Percentiles rank a stretch among this genome's conserved stretches.
Evolutionary conservation across 83 land plant species (phyloP).

Genomic region (Picea abies): DNA sequence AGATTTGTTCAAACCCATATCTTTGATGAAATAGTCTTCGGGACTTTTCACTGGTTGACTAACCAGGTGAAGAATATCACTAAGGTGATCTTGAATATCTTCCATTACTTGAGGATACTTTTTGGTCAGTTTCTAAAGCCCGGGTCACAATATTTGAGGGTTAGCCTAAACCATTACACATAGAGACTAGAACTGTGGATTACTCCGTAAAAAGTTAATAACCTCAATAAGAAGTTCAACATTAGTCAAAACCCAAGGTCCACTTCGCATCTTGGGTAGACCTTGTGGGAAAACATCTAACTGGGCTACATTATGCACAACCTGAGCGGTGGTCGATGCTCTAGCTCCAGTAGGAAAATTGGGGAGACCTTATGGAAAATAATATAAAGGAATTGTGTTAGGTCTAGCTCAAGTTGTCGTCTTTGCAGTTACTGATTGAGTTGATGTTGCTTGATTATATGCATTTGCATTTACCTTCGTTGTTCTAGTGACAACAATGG

Average conservation of each 20-base stretch:
- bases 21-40: constrained; percentile 59
- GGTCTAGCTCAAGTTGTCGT: constrained; percentile 58
- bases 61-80: constrained; percentile 72
- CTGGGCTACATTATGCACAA: too few relatives aligned
- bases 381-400: constrained; percentile 81
- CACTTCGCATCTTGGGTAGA: constrained; percentile 26
- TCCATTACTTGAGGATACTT: constrained; percentile 73
- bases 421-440: constrained; percentile 24
- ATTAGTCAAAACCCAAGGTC: constrained; percentile 56
- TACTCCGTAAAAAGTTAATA: constrained; percentile 83
- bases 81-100: constrained; percentile 70
- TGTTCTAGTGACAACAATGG: not conserved
- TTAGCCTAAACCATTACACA: constrained; percentile 40
- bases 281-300: not conserved
- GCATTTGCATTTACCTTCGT: constrained; percentile 34
- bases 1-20: constrained; percentile 37
- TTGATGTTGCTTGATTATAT: constrained; percentile 81
- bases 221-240: constrained; percentile 16
- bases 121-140: constrained; percentile 80
- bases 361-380: constrained; percentile 77
- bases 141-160: constrained; percentile 84
- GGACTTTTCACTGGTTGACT: constrained; percentile 60
- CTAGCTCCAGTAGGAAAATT: too few relatives aligned
- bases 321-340: too few relatives aligned
- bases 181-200: constrained; percentile 55